phyloP scores from a whole-genome alignment of 257 asterid species.

The Nicotiana sylvestris region DNA sequence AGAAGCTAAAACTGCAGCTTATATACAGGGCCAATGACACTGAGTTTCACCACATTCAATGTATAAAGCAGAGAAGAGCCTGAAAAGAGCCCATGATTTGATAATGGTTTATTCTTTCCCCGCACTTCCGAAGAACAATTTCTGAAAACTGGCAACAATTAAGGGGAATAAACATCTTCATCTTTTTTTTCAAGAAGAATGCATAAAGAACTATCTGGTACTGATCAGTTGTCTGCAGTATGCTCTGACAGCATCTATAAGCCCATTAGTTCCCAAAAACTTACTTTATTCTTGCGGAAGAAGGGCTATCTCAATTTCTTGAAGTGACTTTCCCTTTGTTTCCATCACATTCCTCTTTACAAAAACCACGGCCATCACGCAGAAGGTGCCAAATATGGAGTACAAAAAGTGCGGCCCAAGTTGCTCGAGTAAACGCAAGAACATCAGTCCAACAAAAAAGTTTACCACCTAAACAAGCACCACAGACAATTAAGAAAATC shows the following conservation, averaged over 20 bases:
- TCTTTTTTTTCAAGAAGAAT: neutral
- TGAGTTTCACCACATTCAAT: neutral
- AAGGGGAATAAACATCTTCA: neutral
- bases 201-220: neutral
- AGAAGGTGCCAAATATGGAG: slow-evolving; percentile 60
- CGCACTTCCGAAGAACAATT: neutral
- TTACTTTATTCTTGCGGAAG: slow-evolving; percentile 42
- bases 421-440: slow-evolving; percentile 75
- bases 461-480: slow-evolving; percentile 51
- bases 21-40: neutral
- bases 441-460: slow-evolving; percentile 79
- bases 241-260: neutral
- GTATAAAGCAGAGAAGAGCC: neutral
- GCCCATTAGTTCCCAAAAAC: neutral
- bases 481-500: neutral
- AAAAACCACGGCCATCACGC: slow-evolving; percentile 67
- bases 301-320: slow-evolving; percentile 90
- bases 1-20: neutral
- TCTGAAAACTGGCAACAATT: neutral
- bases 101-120: neutral
- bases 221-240: neutral
- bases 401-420: slow-evolving; percentile 71
- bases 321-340: slow-evolving; percentile 91
- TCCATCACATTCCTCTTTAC: slow-evolving; percentile 75
- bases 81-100: neutral